Percentiles rank a stretch among this genome's conserved stretches.
phyloP scores from a whole-genome alignment of 108 stramenopile genomes.

The Schizochytrium sp. region DNA sequence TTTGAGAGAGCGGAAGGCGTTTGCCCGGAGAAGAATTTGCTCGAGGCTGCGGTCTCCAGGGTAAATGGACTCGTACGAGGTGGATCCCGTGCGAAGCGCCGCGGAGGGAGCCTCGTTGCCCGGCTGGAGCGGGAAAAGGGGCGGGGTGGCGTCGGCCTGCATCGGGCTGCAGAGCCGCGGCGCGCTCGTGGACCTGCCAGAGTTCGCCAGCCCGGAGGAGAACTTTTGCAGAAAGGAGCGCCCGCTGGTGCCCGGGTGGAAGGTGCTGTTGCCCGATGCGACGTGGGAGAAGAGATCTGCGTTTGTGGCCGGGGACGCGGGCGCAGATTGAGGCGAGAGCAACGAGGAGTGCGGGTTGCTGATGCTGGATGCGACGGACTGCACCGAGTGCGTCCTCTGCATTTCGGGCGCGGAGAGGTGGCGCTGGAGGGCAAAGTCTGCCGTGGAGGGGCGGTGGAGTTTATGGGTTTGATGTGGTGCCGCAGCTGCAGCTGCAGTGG shows the following conservation, averaged over 20 bases:
- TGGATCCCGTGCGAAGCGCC: background rate
- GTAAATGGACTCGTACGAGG: background rate
- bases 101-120: background rate
- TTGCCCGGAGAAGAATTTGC: background rate
- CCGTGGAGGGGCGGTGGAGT: no score
- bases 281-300: no score
- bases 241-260: no score
- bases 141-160: background rate
- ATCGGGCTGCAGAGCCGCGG: background rate
- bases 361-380: background rate
- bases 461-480: background rate
- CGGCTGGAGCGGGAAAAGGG: background rate
- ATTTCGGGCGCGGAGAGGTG: background rate
- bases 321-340: background rate
- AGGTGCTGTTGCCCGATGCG: no score
- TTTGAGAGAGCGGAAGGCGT: no score
- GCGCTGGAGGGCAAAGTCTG: background rate
- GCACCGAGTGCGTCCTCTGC: background rate
- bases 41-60: background rate
- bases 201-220: no score
- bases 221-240: no score
- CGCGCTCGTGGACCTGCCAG: no score
- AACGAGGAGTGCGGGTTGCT: background rate
- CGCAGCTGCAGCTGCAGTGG: background rate
- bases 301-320: background rate